These are phyloP conservation scores for Dryas alaskensis DNA, from an alignment of 306 rosid genomes.

Conservation along the genomic window DNA sequence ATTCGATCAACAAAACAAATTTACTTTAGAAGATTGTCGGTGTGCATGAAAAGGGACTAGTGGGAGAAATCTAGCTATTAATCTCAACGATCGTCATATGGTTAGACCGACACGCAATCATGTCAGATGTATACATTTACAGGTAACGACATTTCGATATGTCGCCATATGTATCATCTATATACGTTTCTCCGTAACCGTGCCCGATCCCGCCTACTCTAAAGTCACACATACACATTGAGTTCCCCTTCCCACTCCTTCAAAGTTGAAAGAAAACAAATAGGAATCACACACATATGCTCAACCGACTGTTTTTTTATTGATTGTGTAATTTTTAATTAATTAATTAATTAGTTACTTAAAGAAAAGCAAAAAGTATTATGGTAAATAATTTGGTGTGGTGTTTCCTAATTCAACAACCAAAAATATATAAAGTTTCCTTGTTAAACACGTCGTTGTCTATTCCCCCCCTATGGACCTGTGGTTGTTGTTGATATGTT, in stretches of 20 bases:
- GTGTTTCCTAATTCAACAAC: conserved; percentile 37
- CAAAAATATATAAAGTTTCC: conserved; percentile 14
- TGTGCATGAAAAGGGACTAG: neutral
- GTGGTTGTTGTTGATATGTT: neutral
- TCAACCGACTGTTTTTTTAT: neutral
- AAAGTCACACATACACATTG: neutral
- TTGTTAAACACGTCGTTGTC: conserved; percentile 34
- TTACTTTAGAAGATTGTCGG: too few species aligned
- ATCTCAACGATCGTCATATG: neutral
- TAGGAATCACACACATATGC: neutral
- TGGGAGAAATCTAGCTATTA: neutral
- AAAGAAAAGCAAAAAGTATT: neutral
- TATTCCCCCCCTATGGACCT: too few species aligned
- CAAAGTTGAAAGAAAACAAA: neutral
- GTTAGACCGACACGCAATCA: neutral
- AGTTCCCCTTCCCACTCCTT: too few species aligned
- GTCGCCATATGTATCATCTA: neutral
- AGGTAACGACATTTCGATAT: neutral
- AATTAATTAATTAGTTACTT: neutral
- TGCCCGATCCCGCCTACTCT: neutral
- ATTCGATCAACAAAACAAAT: too few species aligned
- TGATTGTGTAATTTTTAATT: too few species aligned
- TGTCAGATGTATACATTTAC: neutral
- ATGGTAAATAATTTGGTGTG: conserved; percentile 6
- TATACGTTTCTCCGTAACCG: too few species aligned